Conservation (phyloP, 2,329 filamentous ascomycete species). For the Ceratocystis cacaofunesta region DNA sequence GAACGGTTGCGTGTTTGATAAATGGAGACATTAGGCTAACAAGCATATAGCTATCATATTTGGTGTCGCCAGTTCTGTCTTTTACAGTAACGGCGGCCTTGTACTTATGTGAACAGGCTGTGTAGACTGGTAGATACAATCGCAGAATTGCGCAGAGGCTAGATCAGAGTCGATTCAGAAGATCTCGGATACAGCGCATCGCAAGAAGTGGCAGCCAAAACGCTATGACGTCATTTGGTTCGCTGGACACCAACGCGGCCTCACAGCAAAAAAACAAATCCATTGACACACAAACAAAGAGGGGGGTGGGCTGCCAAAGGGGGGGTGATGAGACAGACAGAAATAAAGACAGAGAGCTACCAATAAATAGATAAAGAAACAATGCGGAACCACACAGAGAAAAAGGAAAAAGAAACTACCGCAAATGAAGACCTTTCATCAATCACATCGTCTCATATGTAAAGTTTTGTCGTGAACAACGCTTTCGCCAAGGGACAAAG, state of each 20-base stretch:
- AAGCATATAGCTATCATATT: not conserved
- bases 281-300: not conserved
- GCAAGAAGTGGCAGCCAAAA: not conserved
- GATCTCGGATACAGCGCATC: not conserved
- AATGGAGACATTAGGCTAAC: not conserved
- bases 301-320: not conserved
- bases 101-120: not conserved
- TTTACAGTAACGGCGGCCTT: not conserved
- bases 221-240: not conserved
- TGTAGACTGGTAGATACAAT: not conserved
- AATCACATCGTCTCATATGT: not conserved
- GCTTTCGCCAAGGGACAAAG: conserved; percentile 3
- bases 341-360: not conserved
- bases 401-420: not conserved
- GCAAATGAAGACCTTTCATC: conserved; percentile 3
- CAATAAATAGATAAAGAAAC: not conserved
- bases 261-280: not conserved
- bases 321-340: not conserved
- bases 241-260: not conserved
- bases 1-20: not conserved
- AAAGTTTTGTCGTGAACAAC: conserved; percentile 7
- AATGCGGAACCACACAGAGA: not conserved
- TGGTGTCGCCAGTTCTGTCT: conserved; percentile 2
- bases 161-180: not conserved
- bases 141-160: not conserved